Conservation (phyloP, 192 early-diverging fungal genomes). For the Podochytrium sp. region DNA sequence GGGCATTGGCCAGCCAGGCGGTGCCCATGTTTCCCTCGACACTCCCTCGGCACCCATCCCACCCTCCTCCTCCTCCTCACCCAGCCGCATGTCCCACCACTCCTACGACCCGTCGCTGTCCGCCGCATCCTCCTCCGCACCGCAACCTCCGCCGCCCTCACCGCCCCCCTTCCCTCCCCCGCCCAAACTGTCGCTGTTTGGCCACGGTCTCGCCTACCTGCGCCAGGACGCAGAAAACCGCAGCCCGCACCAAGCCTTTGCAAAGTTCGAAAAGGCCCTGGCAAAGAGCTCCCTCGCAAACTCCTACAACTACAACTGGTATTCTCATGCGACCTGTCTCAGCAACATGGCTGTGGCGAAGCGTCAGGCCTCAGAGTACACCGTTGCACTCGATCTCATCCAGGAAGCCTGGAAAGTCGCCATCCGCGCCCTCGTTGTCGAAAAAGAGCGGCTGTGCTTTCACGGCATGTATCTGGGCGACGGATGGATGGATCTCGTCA, state of each 20-base stretch:
- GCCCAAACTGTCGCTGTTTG: not conserved
- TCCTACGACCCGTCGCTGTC: not conserved
- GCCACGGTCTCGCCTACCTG: not conserved
- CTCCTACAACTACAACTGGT: conserved; percentile 3
- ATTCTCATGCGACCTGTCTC: conserved; percentile 15
- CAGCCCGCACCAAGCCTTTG: not conserved
- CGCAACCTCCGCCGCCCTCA: not conserved
- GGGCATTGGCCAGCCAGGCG: not conserved
- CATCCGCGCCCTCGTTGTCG: not conserved
- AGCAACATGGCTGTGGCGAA: conserved; percentile 28
- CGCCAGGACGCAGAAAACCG: not conserved
- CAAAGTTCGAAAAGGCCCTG: not conserved
- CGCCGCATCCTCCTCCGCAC: not conserved
- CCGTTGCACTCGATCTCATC: not conserved
- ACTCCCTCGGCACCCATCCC: not conserved
- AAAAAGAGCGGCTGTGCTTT: not conserved
- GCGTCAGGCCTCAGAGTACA: not conserved
- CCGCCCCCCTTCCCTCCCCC: not conserved
- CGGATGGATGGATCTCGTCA: conserved; percentile 25
- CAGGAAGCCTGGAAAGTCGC: conserved; percentile 11
- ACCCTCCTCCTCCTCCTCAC: not conserved
- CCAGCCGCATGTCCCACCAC: not conserved
- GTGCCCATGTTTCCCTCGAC: not conserved
- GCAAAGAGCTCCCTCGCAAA: not conserved
- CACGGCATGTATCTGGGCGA: not conserved